phyloP scores from a whole-genome alignment of 768 basidiomycete species.

The Termitomyces sp. region DNA sequence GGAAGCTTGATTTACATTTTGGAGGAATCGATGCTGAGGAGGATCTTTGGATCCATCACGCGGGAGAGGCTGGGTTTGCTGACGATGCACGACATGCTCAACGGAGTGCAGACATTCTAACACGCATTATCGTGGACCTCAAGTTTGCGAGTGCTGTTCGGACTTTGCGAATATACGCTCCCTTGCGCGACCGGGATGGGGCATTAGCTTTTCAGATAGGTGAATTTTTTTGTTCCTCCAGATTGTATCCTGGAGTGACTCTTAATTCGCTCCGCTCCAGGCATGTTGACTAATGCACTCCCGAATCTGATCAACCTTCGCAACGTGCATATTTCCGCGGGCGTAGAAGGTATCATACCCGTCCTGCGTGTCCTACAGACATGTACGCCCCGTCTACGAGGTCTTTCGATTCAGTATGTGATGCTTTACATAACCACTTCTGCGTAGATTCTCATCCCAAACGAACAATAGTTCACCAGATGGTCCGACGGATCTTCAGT shows the following conservation, averaged over 20 bases:
- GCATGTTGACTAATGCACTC: constrained; percentile 66
- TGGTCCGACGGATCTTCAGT: constrained; percentile 37
- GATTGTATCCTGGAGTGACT: background rate
- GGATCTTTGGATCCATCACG: constrained; percentile 11
- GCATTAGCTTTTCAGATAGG: constrained; percentile 62
- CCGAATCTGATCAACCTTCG: constrained; percentile 56
- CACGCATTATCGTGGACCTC: constrained; percentile 55
- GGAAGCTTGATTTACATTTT: constrained; percentile 60
- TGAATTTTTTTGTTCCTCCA: constrained; percentile 17
- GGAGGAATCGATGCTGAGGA: constrained; percentile 25
- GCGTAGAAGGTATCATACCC: constrained; percentile 44
- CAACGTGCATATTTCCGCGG: constrained; percentile 57
- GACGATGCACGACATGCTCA: constrained; percentile 51
- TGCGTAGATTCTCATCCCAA: background rate
- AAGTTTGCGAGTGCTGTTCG: constrained; percentile 53
- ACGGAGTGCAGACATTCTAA: constrained; percentile 67
- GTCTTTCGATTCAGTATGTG: constrained; percentile 52
- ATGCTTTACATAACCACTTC: background rate
- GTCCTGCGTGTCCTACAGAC: constrained; percentile 49
- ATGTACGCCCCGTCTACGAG: constrained; percentile 45
- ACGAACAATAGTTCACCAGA: constrained; percentile 32
- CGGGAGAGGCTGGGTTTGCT: constrained; percentile 7
- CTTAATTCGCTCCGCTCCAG: constrained; percentile 21
- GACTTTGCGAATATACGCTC: constrained; percentile 55
- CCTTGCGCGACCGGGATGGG: constrained; percentile 39